phyloP scores from a whole-genome alignment of 176 grass and related monocot species.

The Hsuehochloa calcarea region DNA sequence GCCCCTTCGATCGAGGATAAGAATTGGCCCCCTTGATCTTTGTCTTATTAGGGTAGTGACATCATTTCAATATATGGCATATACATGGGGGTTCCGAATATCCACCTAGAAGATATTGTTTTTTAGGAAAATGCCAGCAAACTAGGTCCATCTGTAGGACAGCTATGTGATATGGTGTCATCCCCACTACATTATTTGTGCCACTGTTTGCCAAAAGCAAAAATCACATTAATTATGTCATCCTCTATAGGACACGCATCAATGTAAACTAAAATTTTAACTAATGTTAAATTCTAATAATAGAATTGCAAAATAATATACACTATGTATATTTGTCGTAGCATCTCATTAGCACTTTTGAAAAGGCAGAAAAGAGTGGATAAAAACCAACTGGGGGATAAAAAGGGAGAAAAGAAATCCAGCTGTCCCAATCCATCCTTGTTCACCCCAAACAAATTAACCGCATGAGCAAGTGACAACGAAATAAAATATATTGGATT shows the following conservation, averaged over 20 bases:
- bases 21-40: not conserved
- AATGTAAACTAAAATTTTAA: not conserved
- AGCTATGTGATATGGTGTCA: conserved; percentile 16
- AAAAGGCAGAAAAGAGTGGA: not conserved
- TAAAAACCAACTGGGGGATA: not conserved
- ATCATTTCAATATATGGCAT: conserved; percentile 28
- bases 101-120: conserved; percentile 27
- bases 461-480: not conserved
- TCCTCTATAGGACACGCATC: not conserved
- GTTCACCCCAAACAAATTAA: not conserved
- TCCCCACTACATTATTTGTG: not conserved
- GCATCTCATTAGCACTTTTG: not conserved
- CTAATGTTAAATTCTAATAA: not conserved
- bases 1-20: not conserved
- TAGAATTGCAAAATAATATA: not conserved
- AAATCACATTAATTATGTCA: not conserved
- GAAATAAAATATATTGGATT: conserved; percentile 27
- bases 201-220: not conserved
- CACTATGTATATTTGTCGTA: not conserved
- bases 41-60: conserved; percentile 12
- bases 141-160: not conserved
- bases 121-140: not conserved
- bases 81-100: conserved; percentile 23
- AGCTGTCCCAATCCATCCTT: conserved; percentile 4
- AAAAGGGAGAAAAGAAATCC: not conserved